These are phyloP conservation scores for Flaveria linearis DNA, from an alignment of 129 eudicot species.

Conservation along the genomic window DNA sequence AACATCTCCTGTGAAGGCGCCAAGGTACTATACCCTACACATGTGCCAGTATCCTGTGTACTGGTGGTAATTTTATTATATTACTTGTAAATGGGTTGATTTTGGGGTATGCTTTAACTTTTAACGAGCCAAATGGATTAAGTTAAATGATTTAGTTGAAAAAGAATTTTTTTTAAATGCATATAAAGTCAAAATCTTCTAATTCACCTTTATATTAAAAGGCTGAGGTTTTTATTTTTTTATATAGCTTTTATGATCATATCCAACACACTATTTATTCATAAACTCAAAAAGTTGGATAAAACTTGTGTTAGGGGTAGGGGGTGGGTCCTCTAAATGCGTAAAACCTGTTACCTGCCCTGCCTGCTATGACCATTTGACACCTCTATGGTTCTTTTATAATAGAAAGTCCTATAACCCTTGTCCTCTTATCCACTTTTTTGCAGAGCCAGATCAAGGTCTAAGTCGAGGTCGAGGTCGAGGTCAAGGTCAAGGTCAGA, in stretches of 20 bases:
- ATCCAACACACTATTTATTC: background rate
- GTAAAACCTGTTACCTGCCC: background rate
- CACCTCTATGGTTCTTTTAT: background rate
- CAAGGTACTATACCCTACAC: constrained; percentile 47
- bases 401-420: too few species aligned
- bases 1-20: constrained; percentile 71
- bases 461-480: constrained; percentile 45
- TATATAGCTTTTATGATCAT: background rate
- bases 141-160: background rate
- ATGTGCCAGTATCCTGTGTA: background rate
- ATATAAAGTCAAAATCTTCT: background rate
- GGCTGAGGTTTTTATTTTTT: too few species aligned
- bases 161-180: background rate
- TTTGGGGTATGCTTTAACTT: background rate
- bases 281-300: background rate
- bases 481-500: constrained; percentile 45
- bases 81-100: background rate
- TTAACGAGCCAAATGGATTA: background rate
- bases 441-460: constrained; percentile 51
- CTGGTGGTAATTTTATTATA: too few species aligned
- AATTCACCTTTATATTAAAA: background rate
- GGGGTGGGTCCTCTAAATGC: too few species aligned
- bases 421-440: background rate
- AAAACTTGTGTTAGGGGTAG: background rate
- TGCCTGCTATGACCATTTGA: background rate